Base-by-base conservation (phyloP, 441 rosid genomes). In the Euphorbia neoarborescens region DNA sequence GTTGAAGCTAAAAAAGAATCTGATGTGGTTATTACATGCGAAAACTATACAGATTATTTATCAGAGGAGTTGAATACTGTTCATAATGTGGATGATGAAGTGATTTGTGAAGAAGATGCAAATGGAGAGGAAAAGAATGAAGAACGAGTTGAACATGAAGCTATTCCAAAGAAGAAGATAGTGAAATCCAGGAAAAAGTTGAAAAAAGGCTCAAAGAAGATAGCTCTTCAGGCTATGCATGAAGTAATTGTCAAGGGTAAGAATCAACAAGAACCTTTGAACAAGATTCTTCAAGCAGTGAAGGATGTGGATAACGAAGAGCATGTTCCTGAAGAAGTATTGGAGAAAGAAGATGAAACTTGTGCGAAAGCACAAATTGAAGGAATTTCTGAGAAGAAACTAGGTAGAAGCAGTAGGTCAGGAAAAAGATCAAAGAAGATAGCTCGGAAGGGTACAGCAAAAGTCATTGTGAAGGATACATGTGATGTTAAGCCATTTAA, bases 371-470 rank as follows among this genome's bases (percentile, higher is more conserved):
- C 50, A 37, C 38, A 40, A 59, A 56, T 53, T 9, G 48, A 65
- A 27, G n/a, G 20, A 2, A 51, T 19, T 46, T 24, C 66, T 11
- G 68, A 54, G 62, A 71, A 76, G 50, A 69, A 69, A 37, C 37
- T 14, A 24, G 67, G 19, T 2, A 72, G 56, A 17, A 65, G 44
- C 68, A 72, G 54, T 30, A 69, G 28, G 15, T 20, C 42, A 61
- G 71, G 34, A 56, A 62, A 13, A 19, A 50, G 70, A 17, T 68
- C 58, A 40, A 74, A 65, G 37, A 75, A 69, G 65, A 28, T 56
- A 17, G 61, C 50, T 73, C 62, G 48, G n/a, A 70, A 30, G 66
- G 50, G 38, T 40, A 44, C 14, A 34, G 53, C 50, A 44, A 70
- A 51, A 44, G 60, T 37, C 48, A 22, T 69, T 65, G 37, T 30